Percentiles rank a stretch among this genome's conserved stretches.
Evolutionary conservation across 768 basidiomycete species (phyloP).

Genomic region (Heimioporus sp.): DNA sequence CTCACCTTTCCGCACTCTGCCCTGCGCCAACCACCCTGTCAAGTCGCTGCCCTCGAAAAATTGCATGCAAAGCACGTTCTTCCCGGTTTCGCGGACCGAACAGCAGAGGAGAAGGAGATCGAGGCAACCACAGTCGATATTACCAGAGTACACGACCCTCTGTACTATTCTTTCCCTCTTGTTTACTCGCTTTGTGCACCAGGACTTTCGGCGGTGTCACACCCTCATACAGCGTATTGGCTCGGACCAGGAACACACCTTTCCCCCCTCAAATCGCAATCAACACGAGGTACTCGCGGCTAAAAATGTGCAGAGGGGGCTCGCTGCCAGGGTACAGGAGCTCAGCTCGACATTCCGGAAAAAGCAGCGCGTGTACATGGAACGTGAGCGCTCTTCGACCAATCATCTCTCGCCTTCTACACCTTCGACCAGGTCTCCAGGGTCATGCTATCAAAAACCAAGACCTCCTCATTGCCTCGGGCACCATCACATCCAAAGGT

Average conservation of each 20-base stretch:
- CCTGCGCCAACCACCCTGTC: conserved; percentile 15
- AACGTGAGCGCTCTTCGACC: conserved; percentile 62
- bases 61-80: conserved; percentile 95
- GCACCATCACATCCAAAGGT: conserved; percentile 77
- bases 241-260: conserved; percentile 53
- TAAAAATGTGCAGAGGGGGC: conserved; percentile 91
- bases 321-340: conserved; percentile 96
- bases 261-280: conserved; percentile 53
- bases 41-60: conserved; percentile 89
- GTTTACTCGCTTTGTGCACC: conserved; percentile 2
- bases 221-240: conserved; percentile 69
- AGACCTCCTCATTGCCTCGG: conserved; percentile 89
- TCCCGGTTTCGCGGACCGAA: conserved; percentile 94
- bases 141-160: conserved; percentile 61
- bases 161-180: conserved; percentile 8
- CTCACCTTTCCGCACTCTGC: conserved; percentile 9
- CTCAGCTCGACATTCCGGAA: conserved; percentile 90
- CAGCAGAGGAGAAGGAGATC: conserved; percentile 92
- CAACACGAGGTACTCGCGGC: conserved; percentile 64
- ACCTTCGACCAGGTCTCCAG: conserved; percentile 67
- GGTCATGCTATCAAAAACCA: conserved; percentile 98
- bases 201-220: conserved; percentile 43
- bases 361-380: conserved; percentile 98
- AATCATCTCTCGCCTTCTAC: conserved; percentile 10
- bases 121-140: conserved; percentile 82